Evolutionary conservation across 495 filamentous ascomycete genomes (phyloP).

Genomic region (Penicillium turbatum): DNA sequence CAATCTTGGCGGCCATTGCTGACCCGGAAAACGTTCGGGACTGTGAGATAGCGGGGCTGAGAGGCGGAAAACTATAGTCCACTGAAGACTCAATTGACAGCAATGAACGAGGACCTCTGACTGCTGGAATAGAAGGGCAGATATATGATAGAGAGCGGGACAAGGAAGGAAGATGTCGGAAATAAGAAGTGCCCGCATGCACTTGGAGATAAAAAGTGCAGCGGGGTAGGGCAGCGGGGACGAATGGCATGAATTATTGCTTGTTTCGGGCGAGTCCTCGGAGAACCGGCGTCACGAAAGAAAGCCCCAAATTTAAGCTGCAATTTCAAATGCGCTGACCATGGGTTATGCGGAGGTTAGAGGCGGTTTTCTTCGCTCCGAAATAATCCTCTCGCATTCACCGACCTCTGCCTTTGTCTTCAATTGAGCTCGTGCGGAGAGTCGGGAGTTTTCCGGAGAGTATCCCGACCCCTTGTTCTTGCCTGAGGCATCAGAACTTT

Average conservation of each 20-base stretch:
- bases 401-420: constrained; percentile 1
- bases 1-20: constrained; percentile 84
- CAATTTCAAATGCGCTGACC: background rate
- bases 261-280: constrained; percentile 28
- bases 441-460: constrained; percentile 5
- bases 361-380: background rate
- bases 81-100: constrained; percentile 15
- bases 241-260: constrained; percentile 34
- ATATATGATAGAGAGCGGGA: constrained; percentile 15
- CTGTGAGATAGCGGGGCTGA: constrained; percentile 12
- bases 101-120: constrained; percentile 12
- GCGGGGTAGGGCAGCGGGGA: constrained; percentile 43
- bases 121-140: constrained; percentile 17
- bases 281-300: constrained; percentile 12
- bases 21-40: constrained; percentile 44
- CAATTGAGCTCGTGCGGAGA: constrained; percentile 11
- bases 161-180: constrained; percentile 20
- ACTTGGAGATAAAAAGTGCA: constrained; percentile 23
- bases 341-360: background rate
- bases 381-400: constrained; percentile 2
- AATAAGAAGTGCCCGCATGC: constrained; percentile 23
- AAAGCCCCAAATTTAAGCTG: background rate
- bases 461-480: background rate
- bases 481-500: constrained; percentile 13
- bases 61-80: constrained; percentile 7